These are phyloP conservation scores for Kodamaea arcana DNA, from an alignment of 1,139 yeast species.

Conservation along the genomic window DNA sequence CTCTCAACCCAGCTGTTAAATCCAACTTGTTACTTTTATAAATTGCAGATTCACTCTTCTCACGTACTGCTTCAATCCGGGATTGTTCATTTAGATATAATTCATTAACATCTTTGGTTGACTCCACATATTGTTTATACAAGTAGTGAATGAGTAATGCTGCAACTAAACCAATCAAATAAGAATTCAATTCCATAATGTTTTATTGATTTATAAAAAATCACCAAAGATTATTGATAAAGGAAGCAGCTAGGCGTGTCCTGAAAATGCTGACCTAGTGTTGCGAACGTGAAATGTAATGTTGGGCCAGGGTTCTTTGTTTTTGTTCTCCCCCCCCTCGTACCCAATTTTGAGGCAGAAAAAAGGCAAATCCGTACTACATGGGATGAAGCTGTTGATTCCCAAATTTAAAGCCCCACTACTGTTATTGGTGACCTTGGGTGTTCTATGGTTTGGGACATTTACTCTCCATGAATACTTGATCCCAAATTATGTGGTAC, in stretches of 20 bases:
- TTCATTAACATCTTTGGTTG: constrained; percentile 49
- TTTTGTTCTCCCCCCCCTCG: no score
- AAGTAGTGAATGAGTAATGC: constrained; percentile 18
- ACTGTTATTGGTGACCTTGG: constrained; percentile 11
- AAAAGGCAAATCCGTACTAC: no score
- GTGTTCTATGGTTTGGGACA: constrained; percentile 26
- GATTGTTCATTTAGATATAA: constrained; percentile 60
- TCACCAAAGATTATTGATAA: no score
- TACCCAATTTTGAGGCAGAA: no score
- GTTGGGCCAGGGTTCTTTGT: no score
- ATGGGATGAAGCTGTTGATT: constrained; percentile 1
- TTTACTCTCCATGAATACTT: constrained; percentile 34
- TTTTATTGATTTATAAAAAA: no score
- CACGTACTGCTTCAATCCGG: constrained; percentile 51
- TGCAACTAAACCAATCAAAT: constrained; percentile 17
- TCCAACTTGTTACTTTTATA: constrained; percentile 64
- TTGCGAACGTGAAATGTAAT: no score
- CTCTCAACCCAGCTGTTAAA: constrained; percentile 55
- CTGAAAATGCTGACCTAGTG: no score
- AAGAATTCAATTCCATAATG: constrained; percentile 9
- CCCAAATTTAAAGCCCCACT: constrained; percentile 4
- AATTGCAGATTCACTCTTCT: constrained; percentile 56
- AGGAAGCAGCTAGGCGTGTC: no score
- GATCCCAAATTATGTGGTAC: constrained; percentile 25
- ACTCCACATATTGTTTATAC: constrained; percentile 22